Base-by-base conservation (phyloP, 306 rosid species). In the Medicago arabica region DNA sequence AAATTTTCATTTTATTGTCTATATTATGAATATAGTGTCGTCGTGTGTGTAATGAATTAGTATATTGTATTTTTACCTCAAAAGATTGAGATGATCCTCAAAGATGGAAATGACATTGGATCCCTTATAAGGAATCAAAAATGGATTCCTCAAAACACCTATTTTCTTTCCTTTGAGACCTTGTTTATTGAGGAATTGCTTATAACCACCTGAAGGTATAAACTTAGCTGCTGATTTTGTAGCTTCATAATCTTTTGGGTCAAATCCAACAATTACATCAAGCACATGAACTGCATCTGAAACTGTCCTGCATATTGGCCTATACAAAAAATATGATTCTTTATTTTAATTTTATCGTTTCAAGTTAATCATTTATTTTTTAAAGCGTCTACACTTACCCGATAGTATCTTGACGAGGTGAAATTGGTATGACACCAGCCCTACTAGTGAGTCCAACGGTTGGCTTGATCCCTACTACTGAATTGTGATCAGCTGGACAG, bases 281-380 rank as follows among this genome's bases (percentile, higher is more conserved):
- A 93, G 91, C 74, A 89, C 91, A 78, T 82, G 81, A 53, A 87
- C 92, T 25, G 90, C 93, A 81, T 93, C 98, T 6, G 91, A 86
- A 38, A 90, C 95, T 11, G 89, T 88, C 74, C 94, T 90, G 47
- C 94, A 78, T 72, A 92, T 83, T 23, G 97, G 92, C 77, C 96
- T 90, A 85, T 49, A 8, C 34, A 72, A 73, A 21, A 66, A n/a
- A n/a, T n/a, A n/a, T n/a, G n/a, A n/a, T n/a, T n/a, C n/a, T n/a
- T n/a, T n/a, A n/a, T n/a, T n/a, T n/a, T n/a, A n/a, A n/a, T n/a
- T n/a, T n/a, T n/a, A n/a, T n/a, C n/a, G 3, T 50, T 50, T 15
- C 21, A 15, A n/a, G 9, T 50, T 50, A n/a, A 18, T 49, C 19
- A 2, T 49, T 15, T 49, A 49, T 2, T 6, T 15, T 5, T 11